Base-by-base conservation (phyloP, 768 basidiomycete genomes). In the Lentinula sp. region DNA sequence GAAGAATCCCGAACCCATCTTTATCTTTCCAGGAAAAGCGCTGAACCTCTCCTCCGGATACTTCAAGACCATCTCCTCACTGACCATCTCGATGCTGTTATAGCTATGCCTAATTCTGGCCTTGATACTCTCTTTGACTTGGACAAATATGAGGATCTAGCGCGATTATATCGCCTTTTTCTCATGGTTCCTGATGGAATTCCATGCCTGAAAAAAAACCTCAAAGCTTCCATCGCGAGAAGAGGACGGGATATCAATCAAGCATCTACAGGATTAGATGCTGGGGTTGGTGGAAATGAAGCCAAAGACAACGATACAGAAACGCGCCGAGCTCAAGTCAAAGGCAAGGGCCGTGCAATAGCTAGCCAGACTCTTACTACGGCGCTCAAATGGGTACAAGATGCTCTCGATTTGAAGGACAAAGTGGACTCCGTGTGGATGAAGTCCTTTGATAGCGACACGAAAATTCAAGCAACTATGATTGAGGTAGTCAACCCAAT, bases 381-480 rank as follows among this genome's bases (percentile, higher is more conserved):
- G 32, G 97, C 96, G 4, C 75, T 96, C 59, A 87, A 85, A 70
- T 99, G 97, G 97, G 96, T 98, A 0, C 88, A 96, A 70, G 86
- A 89, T 65, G 89, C 97, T 15, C 77, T 99, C 11, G 85, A 88
- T 62, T 78, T 98, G 59, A 98, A 98, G 73, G 95, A 98, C 73
- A 91, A 84, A 68, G 93, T 97, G 69, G 93, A 98, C 66, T 66
- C 67, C 21, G 68, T 96, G 2, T 89, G 93, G 85, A 80, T 75
- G 50, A 71, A 78, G 34, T 84, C 91, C 0, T 94, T 96, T 70
- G 76, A 76, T 32, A 80, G 74, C 42, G 89, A 97, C 70, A 83
- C 86, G 60, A 86, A 87, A 2, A 65, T 98, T 3, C 94, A 95
- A 72, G 87, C 84, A 61, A 79, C 86, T 9, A 75, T 97, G 39